Conservation (phyloP, 176 grass and related monocot genomes). For the Musa troglodytarum region DNA sequence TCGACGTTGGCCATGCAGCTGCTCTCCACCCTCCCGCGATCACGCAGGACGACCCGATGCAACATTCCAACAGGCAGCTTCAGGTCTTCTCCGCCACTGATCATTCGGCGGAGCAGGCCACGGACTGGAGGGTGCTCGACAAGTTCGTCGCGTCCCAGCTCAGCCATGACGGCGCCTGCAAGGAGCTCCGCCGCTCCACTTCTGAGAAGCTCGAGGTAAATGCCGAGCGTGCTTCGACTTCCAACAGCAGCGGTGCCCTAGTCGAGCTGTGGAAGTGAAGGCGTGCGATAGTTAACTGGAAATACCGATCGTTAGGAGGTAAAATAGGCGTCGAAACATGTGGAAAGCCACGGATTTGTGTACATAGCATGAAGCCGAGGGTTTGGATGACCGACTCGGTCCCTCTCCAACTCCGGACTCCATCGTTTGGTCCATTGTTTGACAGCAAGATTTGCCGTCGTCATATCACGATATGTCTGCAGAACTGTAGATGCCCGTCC, state of each 20-base stretch:
- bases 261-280: constrained; percentile 21
- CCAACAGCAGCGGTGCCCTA: constrained; percentile 29
- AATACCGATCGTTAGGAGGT: no score
- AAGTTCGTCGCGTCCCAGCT: constrained; percentile 67
- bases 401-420: not conserved
- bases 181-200: constrained; percentile 34
- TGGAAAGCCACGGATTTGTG: not conserved
- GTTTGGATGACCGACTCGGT: constrained; percentile 4
- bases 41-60: constrained; percentile 11
- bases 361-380: not conserved
- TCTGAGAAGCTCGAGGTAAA: not conserved
- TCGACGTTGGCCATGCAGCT: no score
- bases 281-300: no score
- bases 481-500: not conserved
- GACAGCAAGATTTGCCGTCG: not conserved
- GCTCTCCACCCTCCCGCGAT: no score
- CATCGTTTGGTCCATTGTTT: constrained; percentile 1
- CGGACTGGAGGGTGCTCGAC: constrained; percentile 73
- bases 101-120: not conserved
- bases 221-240: constrained; percentile 42
- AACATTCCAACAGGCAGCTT: not conserved
- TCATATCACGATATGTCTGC: not conserved
- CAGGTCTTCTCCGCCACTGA: not conserved
- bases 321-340: no score
- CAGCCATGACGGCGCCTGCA: constrained; percentile 31